phyloP scores from a whole-genome alignment of 129 eudicot species.

The Helichrysum umbraculigerum region DNA sequence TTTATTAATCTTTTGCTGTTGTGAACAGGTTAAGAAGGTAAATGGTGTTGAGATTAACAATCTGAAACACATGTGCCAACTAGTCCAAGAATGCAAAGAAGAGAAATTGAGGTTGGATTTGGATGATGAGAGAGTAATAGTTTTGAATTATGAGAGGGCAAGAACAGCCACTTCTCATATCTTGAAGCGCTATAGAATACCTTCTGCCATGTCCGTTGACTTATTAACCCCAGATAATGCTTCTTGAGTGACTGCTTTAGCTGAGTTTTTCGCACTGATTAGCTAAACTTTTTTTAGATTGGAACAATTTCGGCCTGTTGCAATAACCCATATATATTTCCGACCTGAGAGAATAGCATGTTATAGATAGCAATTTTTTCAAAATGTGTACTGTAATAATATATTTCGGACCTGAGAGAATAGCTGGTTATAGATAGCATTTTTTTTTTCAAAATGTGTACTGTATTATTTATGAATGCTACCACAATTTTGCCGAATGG shows the following conservation, averaged over 20 bases:
- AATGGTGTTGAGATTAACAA: slow-evolving; percentile 73
- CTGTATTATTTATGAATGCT: not conserved
- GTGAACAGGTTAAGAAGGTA: slow-evolving; percentile 79
- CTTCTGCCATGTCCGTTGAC: slow-evolving; percentile 76
- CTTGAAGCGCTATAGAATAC: slow-evolving; percentile 89
- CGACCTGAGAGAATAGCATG: not conserved
- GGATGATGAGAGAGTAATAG: slow-evolving; percentile 89
- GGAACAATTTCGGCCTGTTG: not conserved
- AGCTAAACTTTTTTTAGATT: slow-evolving; percentile 7
- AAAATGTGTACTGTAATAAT: slow-evolving; percentile 11
- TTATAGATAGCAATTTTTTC: not conserved
- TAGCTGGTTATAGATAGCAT: too few relatives aligned
- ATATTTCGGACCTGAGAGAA: not conserved
- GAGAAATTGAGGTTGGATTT: slow-evolving; percentile 76
- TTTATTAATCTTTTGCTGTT: slow-evolving; percentile 5
- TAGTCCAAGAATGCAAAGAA: slow-evolving; percentile 63
- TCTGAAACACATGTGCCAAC: slow-evolving; percentile 68
- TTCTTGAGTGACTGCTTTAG: slow-evolving; percentile 9
- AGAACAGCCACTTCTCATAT: slow-evolving; percentile 84
- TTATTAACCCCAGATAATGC: slow-evolving; percentile 33
- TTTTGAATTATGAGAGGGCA: slow-evolving; percentile 66
- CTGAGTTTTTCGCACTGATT: not conserved
- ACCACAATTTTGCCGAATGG: slow-evolving; percentile 11
- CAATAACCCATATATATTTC: slow-evolving; percentile 1
- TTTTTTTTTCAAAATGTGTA: too few relatives aligned